These are phyloP conservation scores for Penicillium sp. DNA, from an alignment of 2,329 filamentous ascomycete genomes.

Conservation along the genomic window DNA sequence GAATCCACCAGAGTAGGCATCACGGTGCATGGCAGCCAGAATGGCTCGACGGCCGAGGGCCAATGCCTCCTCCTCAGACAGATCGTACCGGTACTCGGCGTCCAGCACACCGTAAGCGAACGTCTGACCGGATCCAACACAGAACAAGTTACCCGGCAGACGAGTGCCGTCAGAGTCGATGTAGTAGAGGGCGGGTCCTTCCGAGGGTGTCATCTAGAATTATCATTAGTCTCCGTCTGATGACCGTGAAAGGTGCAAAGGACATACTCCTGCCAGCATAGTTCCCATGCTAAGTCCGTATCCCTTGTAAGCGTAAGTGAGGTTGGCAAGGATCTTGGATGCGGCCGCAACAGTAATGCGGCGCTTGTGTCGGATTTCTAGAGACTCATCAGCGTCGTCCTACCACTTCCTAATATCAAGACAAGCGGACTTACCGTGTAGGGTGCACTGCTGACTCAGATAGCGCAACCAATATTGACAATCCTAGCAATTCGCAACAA, in stretches of 20 bases:
- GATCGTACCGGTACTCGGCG: slow-evolving; percentile 87
- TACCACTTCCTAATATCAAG: neutral
- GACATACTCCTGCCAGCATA: slow-evolving; percentile 96
- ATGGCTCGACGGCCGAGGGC: slow-evolving; percentile 90
- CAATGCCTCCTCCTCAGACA: slow-evolving; percentile 81
- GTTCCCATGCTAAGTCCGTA: slow-evolving; percentile 99
- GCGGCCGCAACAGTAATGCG: slow-evolving; percentile 96
- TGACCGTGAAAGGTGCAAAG: slow-evolving; percentile 51
- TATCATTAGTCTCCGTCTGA: neutral
- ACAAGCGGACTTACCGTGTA: slow-evolving; percentile 60
- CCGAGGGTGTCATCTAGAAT: slow-evolving; percentile 58
- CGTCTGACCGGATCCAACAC: slow-evolving; percentile 95
- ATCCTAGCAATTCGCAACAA: slow-evolving; percentile 53
- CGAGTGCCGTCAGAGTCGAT: slow-evolving; percentile 96
- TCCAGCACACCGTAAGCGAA: slow-evolving; percentile 98
- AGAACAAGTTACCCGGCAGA: slow-evolving; percentile 91
- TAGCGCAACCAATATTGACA: slow-evolving; percentile 99
- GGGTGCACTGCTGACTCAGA: slow-evolving; percentile 96
- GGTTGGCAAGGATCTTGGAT: slow-evolving; percentile 96
- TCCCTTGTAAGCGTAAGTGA: slow-evolving; percentile 98
- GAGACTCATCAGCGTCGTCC: slow-evolving; percentile 3
- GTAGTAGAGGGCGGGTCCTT: slow-evolving; percentile 97
- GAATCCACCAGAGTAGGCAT: slow-evolving; percentile 97
- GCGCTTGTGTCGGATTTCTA: slow-evolving; percentile 92
- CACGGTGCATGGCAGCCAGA: slow-evolving; percentile 89